Conservation (phyloP, 2,329 filamentous ascomycete genomes). For the Penicillium sp. region DNA sequence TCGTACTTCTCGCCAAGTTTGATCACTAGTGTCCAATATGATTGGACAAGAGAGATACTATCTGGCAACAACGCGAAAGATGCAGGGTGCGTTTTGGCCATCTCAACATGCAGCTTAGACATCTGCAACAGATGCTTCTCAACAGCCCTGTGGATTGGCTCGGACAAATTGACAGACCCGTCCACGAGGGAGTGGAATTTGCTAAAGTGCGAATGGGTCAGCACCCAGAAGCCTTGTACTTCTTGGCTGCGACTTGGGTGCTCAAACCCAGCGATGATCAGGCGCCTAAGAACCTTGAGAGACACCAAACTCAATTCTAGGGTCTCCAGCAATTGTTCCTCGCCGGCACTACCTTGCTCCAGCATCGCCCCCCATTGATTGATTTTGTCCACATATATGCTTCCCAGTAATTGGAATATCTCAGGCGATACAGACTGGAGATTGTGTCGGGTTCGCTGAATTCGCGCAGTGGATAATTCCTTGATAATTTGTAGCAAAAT, state of each 20-base stretch:
- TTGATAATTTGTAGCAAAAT: slow-evolving; percentile 85
- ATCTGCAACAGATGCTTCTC: slow-evolving; percentile 87
- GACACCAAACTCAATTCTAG: slow-evolving; percentile 76
- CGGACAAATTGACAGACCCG: slow-evolving; percentile 55
- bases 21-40: slow-evolving; percentile 81
- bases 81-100: slow-evolving; percentile 75
- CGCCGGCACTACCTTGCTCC: slow-evolving; percentile 57
- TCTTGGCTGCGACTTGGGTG: slow-evolving; percentile 75
- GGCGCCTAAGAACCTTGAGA: slow-evolving; percentile 75
- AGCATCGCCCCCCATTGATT: slow-evolving; percentile 66
- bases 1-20: slow-evolving; percentile 69
- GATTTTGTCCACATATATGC: slow-evolving; percentile 75
- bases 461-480: slow-evolving; percentile 77
- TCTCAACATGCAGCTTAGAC: slow-evolving; percentile 84
- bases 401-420: slow-evolving; percentile 74
- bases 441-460: slow-evolving; percentile 71
- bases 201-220: slow-evolving; percentile 75
- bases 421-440: slow-evolving; percentile 79
- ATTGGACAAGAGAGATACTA: slow-evolving; percentile 71
- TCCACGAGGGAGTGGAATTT: slow-evolving; percentile 67
- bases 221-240: slow-evolving; percentile 75
- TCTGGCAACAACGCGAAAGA: slow-evolving; percentile 81
- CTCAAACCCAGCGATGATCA: slow-evolving; percentile 80
- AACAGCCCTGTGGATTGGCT: slow-evolving; percentile 60
- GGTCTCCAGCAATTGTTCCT: slow-evolving; percentile 58